Base-by-base conservation (phyloP, 768 basidiomycete genomes). In the Pisolithus tinctorius region DNA sequence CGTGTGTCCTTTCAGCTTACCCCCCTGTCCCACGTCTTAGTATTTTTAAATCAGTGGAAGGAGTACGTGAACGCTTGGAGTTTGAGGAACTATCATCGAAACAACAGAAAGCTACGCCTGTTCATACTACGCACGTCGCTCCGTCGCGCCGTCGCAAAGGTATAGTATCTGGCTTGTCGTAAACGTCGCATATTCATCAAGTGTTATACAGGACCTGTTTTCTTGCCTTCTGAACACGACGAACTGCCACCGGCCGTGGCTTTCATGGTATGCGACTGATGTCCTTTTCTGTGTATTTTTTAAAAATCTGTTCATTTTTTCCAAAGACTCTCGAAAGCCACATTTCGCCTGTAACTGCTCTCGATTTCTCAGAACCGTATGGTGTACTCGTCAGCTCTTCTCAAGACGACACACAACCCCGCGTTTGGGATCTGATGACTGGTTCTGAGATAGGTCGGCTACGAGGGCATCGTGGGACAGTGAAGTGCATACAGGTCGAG, bases 361-460 rank as follows among this genome's bases (percentile, higher is more conserved):
- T 99, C 17, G 96, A 99, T 69, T 91, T 98, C 61, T 91, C 90
- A 9, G 95, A 97, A 63, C 96, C 96, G 5, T 99, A 99, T 60
- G 95, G 93, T 14, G 88, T 84, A 9, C 81, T 97, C 34, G 93
- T 98, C 53, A 89, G 83, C 47, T 86, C 93, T 1, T 86, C 91
- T 1, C 83, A 81, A 54, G 88, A 91, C 47, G 95, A 96, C 58
- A 73, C 85, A 11, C 82, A 88, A 50, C 93, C 93, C 2, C 83
- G 88, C 6, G 86, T 97, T 13, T 99, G 93, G 95, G 96, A 99
- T 67, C 74, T 99, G 16, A 81, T 94, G 56, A 80, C 85, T 29
- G 96, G 94, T 9, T 81, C 86, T 49, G 88, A 94, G 67, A 79
- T 93, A 29, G 93, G 91, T 10, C 79, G 86, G 50, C 69, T 99